A percentile compares a stretch with the other conserved stretches of the same genome.
Conservation (phyloP, 768 basidiomycete species). For the Postia placenta region DNA sequence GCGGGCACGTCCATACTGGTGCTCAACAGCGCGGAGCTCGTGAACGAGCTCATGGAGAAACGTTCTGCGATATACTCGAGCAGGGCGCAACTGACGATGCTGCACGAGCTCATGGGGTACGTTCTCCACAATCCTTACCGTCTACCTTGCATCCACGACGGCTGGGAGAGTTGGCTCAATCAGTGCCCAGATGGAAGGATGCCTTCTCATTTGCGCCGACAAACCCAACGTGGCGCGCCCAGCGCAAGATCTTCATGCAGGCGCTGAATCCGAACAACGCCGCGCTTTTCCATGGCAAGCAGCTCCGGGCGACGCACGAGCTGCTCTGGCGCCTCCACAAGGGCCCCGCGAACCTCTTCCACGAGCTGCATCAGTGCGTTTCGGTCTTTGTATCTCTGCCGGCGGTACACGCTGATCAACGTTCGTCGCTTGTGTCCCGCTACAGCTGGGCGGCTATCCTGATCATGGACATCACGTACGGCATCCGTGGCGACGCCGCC, state of each 20-base stretch:
- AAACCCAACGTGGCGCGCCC: conserved; percentile 22
- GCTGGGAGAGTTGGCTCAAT: conserved; percentile 7
- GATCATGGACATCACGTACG: conserved; percentile 20
- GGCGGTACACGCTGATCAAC: background rate
- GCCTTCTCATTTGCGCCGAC: conserved; percentile 17
- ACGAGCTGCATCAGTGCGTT: conserved; percentile 28
- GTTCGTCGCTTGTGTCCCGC: background rate
- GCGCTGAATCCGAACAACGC: conserved; percentile 33
- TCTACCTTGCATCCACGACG: conserved; percentile 6
- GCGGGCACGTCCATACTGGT: conserved; percentile 14
- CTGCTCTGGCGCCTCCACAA: conserved; percentile 29
- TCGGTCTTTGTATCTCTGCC: background rate
- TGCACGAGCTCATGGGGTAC: conserved; percentile 21
- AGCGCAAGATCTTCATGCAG: conserved; percentile 23
- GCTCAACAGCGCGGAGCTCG: conserved; percentile 22
- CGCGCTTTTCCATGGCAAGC: conserved; percentile 25
- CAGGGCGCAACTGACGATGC: conserved; percentile 22
- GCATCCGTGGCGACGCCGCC: conserved; percentile 2
- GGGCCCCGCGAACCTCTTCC: conserved; percentile 32
- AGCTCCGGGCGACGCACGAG: conserved; percentile 24
- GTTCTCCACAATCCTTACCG: background rate
- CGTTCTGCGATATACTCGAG: conserved; percentile 33
- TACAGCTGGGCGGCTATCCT: conserved; percentile 16
- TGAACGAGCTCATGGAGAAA: conserved; percentile 26
- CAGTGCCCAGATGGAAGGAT: conserved; percentile 35